These are phyloP conservation scores for Pythium biforme DNA, from an alignment of 352 stramenopile species.

Conservation along the genomic window DNA sequence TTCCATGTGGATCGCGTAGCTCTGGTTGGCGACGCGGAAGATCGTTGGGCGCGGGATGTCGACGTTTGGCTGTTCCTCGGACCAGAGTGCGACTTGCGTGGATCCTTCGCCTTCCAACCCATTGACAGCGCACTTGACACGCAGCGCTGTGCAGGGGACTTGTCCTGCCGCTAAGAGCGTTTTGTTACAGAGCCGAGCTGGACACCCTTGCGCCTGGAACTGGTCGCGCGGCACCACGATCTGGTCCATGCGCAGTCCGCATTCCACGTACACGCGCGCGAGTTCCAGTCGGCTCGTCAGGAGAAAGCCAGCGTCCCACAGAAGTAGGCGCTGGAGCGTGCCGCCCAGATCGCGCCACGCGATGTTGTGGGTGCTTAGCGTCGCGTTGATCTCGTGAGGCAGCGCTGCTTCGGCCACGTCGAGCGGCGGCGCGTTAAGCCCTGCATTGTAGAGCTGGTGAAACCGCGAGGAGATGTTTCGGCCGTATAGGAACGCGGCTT, in stretches of 20 bases:
- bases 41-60: conserved; percentile 40
- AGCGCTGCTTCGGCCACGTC: conserved; percentile 12
- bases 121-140: conserved; percentile 24
- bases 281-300: conserved; percentile 20
- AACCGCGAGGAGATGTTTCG: conserved; percentile 12
- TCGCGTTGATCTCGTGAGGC: conserved; percentile 33
- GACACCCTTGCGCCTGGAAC: conserved; percentile 30
- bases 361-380: conserved; percentile 25
- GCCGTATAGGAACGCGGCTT: background rate
- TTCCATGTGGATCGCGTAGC: conserved; percentile 40
- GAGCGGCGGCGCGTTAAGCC: conserved; percentile 34
- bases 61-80: conserved; percentile 44
- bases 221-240: conserved; percentile 25
- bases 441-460: conserved; percentile 23
- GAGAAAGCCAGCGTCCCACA: conserved; percentile 55
- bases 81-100: conserved; percentile 24
- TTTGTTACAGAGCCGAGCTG: conserved; percentile 6
- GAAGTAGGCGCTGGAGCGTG: conserved; percentile 50
- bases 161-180: conserved; percentile 10
- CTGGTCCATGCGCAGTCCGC: conserved; percentile 47
- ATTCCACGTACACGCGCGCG: conserved; percentile 31
- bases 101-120: background rate
- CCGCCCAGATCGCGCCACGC: conserved; percentile 39
- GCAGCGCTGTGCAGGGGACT: conserved; percentile 30
- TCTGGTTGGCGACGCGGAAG: conserved; percentile 32